Base-by-base conservation (phyloP, 495 filamentous ascomycete genomes). In the Penicillium antarcticum region DNA sequence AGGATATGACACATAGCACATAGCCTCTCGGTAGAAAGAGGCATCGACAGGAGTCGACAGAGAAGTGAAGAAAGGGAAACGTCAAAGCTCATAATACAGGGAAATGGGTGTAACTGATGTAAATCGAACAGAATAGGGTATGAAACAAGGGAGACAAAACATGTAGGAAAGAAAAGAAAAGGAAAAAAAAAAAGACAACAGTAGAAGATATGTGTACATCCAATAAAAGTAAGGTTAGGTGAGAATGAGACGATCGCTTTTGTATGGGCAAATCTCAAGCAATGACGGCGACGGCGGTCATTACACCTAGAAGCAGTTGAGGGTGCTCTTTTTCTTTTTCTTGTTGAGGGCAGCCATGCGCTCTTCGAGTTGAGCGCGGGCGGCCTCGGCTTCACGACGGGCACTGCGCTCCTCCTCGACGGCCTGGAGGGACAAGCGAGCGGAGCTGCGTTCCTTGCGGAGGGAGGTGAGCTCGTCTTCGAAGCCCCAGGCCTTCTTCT, bases 341-440 rank as follows among this genome's bases (percentile, higher is more conserved):
- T 81, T 83, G 65, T 84, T 87, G 62, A 95, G 84, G n/a, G 83
- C 87, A 51, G 87, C 86, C 92, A 98, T 97, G 11, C 91, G 80
- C 74, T 95, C 89, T 70, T 98, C 94, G 4, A 97, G 79, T 61
- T 95, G 86, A 14, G 84, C 87, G 45, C 88, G 75, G 33, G 95
- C 95, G 60, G 85, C 81, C 71, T 98, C 94, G 21, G 95, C 91
- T 57, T 95, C 88, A 41, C 83, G 76, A 16, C 95, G 79, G 61
- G 91, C 91, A 65, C 84, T 87, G 31, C 91, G 78, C 76, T 97
- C 95, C 63, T 97, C 91, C 68, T 98, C 94, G 10, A 98, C 89
- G 51, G 88, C 87, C 56, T 96, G 90, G 60, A 97, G 80, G 42
- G 87, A 92, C 66, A 89, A 89, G 45, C 94, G 80, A 58, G 86